phyloP scores from a whole-genome alignment of 257 asterid genomes.

The Primulina tabacum region DNA sequence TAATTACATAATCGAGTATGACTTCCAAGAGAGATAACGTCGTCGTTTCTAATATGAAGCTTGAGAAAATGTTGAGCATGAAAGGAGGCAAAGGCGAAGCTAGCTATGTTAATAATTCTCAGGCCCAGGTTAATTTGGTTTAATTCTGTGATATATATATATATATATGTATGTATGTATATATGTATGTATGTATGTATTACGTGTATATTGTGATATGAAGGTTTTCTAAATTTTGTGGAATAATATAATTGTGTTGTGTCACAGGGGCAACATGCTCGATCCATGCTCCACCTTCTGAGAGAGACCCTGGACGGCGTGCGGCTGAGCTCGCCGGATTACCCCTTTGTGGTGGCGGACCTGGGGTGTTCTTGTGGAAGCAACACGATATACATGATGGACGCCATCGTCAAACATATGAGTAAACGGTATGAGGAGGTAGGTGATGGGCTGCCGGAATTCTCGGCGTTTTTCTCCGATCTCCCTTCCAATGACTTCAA shows the following conservation, averaged over 20 bases:
- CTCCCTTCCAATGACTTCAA: slow-evolving; percentile 91
- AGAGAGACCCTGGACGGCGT: slow-evolving; percentile 65
- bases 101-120: slow-evolving; percentile 84
- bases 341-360: slow-evolving; percentile 74
- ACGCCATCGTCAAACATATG: slow-evolving; percentile 71
- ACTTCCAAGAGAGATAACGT: slow-evolving; percentile 56
- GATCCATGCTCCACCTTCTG: slow-evolving; percentile 74
- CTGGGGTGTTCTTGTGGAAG: slow-evolving; percentile 86
- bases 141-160: neutral
- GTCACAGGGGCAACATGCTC: slow-evolving; percentile 71
- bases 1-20: slow-evolving; percentile 27
- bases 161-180: no score
- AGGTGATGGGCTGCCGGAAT: slow-evolving; percentile 59
- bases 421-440: slow-evolving; percentile 55
- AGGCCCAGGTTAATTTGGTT: slow-evolving; percentile 81
- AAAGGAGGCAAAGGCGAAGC: slow-evolving; percentile 94
- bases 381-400: slow-evolving; percentile 78
- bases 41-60: slow-evolving; percentile 60
- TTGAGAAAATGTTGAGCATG: slow-evolving; percentile 80
- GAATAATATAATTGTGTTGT: no score
- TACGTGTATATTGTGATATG: neutral
- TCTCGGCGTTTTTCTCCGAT: slow-evolving; percentile 82
- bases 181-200: no score
- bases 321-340: slow-evolving; percentile 41
- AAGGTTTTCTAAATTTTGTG: neutral